Evolutionary conservation across 176 grass and related monocot genomes (phyloP).

Genomic region (Lolium perenne): DNA sequence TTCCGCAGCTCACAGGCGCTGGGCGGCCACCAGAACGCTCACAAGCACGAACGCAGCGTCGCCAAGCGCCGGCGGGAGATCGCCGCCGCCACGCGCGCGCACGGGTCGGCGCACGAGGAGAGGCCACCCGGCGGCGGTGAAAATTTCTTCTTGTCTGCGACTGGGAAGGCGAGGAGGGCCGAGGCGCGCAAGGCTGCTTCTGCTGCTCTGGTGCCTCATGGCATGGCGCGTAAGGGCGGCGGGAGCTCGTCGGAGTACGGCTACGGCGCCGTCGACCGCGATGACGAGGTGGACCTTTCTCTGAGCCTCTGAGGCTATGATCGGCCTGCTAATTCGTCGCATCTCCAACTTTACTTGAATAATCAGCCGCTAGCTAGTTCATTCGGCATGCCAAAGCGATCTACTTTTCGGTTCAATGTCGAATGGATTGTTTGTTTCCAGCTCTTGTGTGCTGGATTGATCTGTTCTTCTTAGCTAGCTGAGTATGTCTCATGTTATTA

Average conservation of each 20-base stretch:
- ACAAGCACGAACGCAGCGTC: slow-evolving; percentile 89
- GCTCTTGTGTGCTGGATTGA: too few species aligned
- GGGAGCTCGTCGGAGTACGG: slow-evolving; percentile 14
- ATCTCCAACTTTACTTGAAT: too few species aligned
- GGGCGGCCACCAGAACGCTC: slow-evolving; percentile 95
- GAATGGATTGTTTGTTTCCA: too few species aligned
- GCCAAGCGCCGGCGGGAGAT: slow-evolving; percentile 64
- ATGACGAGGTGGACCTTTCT: slow-evolving; percentile 51
- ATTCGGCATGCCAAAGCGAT: too few species aligned
- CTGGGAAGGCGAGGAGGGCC: slow-evolving; percentile 3
- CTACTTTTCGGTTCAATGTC: too few species aligned
- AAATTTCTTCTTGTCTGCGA: not conserved
- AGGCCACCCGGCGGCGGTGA: not conserved
- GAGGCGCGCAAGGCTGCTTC: not conserved
- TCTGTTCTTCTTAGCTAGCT: too few species aligned
- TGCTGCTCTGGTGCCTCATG: not conserved
- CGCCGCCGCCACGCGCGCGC: slow-evolving; percentile 28
- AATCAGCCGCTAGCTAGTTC: too few species aligned
- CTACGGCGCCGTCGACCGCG: not conserved
- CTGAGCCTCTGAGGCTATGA: slow-evolving; percentile 67
- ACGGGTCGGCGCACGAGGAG: slow-evolving; percentile 2
- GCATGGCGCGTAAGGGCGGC: not conserved
- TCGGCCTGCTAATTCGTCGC: not conserved
- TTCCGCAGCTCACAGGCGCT: slow-evolving; percentile 93
- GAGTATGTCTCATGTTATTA: too few species aligned